Base-by-base conservation (phyloP, 129 eudicot species). In the Kitagawia praeruptora region DNA sequence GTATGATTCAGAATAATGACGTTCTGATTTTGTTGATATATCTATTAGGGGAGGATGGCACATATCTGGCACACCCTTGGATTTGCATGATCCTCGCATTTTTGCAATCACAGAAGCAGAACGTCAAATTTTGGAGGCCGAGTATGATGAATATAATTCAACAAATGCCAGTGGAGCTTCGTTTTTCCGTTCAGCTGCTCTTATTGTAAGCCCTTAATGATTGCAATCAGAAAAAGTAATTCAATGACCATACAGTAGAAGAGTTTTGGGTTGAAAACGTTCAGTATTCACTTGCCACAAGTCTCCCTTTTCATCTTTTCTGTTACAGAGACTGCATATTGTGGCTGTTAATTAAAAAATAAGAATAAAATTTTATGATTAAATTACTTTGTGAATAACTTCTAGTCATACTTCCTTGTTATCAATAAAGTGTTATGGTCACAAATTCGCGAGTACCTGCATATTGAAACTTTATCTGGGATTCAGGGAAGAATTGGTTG, bases 171-270 rank as follows among this genome's bases (percentile, higher is more conserved):
- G 89, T 83, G 99, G 98, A 72, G 93, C 98, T 86, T 94, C 97
- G 80, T 96, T 96, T 86, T 96, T 88, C 87, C 98, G 99, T 79
- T 92, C 98, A 69, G 99, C 89, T 79, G 98, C 97, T 85, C 84
- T 96, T 79, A 92, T 96, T 79, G 99, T 96, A 92, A 83, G 90
- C 78, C 70, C 25, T 83, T 64, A 41, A 8, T 19, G 8, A 31
- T 31, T 67, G 69, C 47, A 40, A 73, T 25, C 21, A 25, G 46
- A 34, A 69, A 69, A 31, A 69, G 12, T 69, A 38, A 18, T 34
- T 31, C 10, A 67, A 67, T 67, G 41, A 31, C 23, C 42, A 67
- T 67, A 31, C 28, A 15, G 41, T 13, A 31, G 10, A 31, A 67
- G 41, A 12, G 21, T 67, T 31, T 14, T 31, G 73, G 15, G 19